phyloP scores from a whole-genome alignment of 768 basidiomycete species.

The Collybia mongolica region DNA sequence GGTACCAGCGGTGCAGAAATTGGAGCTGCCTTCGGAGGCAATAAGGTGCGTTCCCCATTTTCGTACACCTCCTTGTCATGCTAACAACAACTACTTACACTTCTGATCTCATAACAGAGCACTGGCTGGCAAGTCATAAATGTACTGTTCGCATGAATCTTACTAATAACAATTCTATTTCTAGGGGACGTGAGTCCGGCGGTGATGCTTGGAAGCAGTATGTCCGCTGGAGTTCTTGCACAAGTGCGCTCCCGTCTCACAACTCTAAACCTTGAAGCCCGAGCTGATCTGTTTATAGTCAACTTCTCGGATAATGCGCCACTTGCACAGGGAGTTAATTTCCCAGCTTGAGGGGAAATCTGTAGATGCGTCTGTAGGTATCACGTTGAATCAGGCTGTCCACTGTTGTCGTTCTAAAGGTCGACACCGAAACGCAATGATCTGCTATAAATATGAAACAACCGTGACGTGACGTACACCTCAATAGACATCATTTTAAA shows the following conservation, averaged over 20 bases:
- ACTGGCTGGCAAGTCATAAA: conserved; percentile 68
- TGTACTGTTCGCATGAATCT: conserved; percentile 1
- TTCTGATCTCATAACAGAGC: conserved; percentile 43
- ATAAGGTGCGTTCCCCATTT: conserved; percentile 60
- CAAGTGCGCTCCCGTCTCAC: conserved; percentile 36
- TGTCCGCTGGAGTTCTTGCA: conserved; percentile 89
- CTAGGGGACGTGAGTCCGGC: conserved; percentile 92
- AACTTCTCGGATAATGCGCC: conserved; percentile 91
- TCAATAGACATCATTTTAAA: not conserved
- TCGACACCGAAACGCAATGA: too few species aligned
- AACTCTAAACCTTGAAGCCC: not conserved
- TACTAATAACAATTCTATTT: conserved; percentile 12
- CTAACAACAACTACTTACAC: too few species aligned
- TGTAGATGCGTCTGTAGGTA: not conserved
- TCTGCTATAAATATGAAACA: not conserved
- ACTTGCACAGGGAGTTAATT: conserved; percentile 91
- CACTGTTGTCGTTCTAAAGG: too few species aligned
- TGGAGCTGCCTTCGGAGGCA: conserved; percentile 89
- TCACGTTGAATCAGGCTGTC: not conserved
- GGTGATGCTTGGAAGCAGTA: conserved; percentile 99
- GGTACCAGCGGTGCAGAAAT: conserved; percentile 62
- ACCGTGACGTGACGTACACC: not conserved
- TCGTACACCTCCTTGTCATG: conserved; percentile 13
- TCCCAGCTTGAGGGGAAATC: conserved; percentile 42
- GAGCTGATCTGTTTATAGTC: conserved; percentile 36